These are phyloP conservation scores for Phytopythium delawarense DNA, from an alignment of 352 stramenopile species.

Conservation along the genomic window DNA sequence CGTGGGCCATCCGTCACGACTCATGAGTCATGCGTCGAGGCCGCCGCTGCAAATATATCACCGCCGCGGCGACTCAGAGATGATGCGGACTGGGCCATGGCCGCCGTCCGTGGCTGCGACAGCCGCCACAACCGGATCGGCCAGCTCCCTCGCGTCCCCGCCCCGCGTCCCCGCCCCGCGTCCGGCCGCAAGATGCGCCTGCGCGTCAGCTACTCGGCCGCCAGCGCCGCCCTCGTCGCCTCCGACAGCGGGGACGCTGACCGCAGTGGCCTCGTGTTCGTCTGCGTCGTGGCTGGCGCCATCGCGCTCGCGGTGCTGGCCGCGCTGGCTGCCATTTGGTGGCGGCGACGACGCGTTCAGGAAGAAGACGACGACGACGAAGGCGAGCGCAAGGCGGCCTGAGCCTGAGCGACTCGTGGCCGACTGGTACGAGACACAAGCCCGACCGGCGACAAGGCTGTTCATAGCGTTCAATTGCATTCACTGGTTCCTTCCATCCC, in stretches of 20 bases:
- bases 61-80: no score
- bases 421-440: no score
- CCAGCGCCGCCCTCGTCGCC: neutral
- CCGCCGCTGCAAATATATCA: no score
- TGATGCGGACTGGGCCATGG: no score
- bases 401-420: no score
- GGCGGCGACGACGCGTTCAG: neutral
- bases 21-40: no score
- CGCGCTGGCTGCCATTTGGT: neutral
- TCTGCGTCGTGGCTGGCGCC: neutral
- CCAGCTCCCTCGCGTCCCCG: neutral
- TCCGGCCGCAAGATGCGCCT: neutral
- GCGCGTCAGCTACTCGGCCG: neutral
- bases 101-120: no score
- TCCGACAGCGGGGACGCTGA: neutral
- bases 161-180: neutral
- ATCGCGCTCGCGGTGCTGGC: neutral
- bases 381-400: neutral
- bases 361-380: neutral
- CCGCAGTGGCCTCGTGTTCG: neutral
- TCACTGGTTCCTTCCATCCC: neutral
- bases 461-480: neutral
- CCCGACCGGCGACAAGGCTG: neutral
- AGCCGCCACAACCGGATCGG: no score
- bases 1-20: no score